phyloP scores from a whole-genome alignment of 2,329 filamentous ascomycete genomes.

The Beauveria bassiana region DNA sequence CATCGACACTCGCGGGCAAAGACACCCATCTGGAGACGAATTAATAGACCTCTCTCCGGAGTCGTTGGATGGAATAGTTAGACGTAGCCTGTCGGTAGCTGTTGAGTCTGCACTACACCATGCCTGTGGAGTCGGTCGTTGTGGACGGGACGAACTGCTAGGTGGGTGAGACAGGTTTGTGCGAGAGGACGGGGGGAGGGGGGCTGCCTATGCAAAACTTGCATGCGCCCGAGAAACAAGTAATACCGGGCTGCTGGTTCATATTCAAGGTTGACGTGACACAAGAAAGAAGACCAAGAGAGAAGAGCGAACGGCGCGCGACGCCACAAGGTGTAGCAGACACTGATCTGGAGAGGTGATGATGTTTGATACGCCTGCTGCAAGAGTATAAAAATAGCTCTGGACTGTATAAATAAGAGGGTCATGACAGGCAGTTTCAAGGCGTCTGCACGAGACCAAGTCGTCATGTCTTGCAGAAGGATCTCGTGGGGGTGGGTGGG shows the following conservation, averaged over 20 bases:
- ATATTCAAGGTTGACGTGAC: not conserved
- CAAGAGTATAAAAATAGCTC: not conserved
- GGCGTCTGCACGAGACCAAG: not conserved
- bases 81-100: not conserved
- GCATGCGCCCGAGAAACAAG: not conserved
- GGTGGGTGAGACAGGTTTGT: not conserved
- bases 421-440: not conserved
- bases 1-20: not conserved
- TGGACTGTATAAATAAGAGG: not conserved
- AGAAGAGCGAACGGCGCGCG: not conserved
- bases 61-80: not conserved
- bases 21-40: not conserved
- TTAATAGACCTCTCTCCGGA: too few species aligned
- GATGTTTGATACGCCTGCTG: not conserved
- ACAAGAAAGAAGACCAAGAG: not conserved
- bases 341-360: not conserved
- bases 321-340: not conserved
- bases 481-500: not conserved
- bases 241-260: not conserved
- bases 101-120: not conserved
- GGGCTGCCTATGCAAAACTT: not conserved
- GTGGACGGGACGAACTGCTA: not conserved
- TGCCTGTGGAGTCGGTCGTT: not conserved
- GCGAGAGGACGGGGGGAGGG: not conserved
- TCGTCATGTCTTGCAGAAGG: not conserved